Conservation (phyloP, 164 flowering plant species). For the Dillenia suffruticosa region DNA sequence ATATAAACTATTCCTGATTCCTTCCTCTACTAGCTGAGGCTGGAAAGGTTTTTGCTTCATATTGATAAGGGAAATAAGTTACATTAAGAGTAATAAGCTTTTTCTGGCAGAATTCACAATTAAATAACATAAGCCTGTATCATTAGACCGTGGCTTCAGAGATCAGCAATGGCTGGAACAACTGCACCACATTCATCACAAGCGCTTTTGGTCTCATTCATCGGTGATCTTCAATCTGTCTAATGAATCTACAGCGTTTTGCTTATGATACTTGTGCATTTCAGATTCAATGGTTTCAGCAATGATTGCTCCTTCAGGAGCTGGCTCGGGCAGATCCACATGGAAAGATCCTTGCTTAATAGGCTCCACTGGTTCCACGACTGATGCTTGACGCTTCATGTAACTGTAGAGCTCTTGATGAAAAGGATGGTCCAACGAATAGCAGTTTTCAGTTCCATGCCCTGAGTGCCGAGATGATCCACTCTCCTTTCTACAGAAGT, state of each 20-base stretch:
- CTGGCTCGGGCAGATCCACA: slow-evolving; percentile 57
- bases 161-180: too few species aligned
- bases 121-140: too few species aligned
- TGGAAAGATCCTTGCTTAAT: slow-evolving; percentile 72
- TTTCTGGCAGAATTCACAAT: too few species aligned
- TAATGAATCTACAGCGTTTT: slow-evolving; percentile 27
- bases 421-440: slow-evolving; percentile 69
- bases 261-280: slow-evolving; percentile 37
- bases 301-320: slow-evolving; percentile 42
- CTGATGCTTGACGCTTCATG: slow-evolving; percentile 50
- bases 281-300: slow-evolving; percentile 66
- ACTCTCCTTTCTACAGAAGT: slow-evolving; percentile 66
- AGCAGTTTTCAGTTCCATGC: slow-evolving; percentile 37
- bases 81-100: too few species aligned
- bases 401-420: slow-evolving; percentile 73
- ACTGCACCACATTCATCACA: too few species aligned
- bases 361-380: slow-evolving; percentile 21
- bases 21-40: too few species aligned
- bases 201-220: slow-evolving; percentile 5
- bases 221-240: slow-evolving; percentile 20
- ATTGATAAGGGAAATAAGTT: too few species aligned
- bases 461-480: slow-evolving; percentile 58
- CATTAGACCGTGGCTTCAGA: too few species aligned
- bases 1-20: too few species aligned
- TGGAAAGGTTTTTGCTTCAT: too few species aligned